Base-by-base conservation (phyloP, 1,139 yeast genomes). In the Hyphopichia pseudoburtonii region DNA sequence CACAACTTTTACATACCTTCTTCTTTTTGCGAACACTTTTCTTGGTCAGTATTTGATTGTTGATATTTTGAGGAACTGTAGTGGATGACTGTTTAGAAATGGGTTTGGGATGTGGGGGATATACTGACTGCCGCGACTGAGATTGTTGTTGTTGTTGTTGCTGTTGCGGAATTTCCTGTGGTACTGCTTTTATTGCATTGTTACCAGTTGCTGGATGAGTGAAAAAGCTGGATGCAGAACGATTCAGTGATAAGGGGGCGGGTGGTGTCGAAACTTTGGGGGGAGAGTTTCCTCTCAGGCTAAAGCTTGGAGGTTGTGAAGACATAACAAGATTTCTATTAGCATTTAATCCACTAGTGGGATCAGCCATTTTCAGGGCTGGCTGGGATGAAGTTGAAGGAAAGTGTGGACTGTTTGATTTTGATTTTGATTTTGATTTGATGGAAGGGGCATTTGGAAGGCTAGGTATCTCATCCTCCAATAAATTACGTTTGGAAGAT, bases 1-100 rank as follows among this genome's bases (percentile, higher is more conserved):
- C 74, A 64, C 97, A 89, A 34, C 73, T 70, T 25, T 76, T 68
- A 60, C 96, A 86, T 12, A 61, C 50, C 44, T 76, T 68, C 34
- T 60, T 55, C 34, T 52, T 60, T 42, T 62, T 66, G 31, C 54
- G 51, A 21, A 51, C 37, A 19, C 52, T 50, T 40, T 41, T 39
- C 23, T 38, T 36, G 30, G 28, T 26, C 21, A 10, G 43, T 10
- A 32, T 16, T 22, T 29, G 30, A 21, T 33, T 32, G 17, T 28
- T 30, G 10, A 21, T 21, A 31, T 9, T 30, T 26, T 32, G 31
- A 17, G 23, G 17, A n/a, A 17, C 26, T 5, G 29, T 15, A 16
- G 23, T 27, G 8, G 35, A 18, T n/a, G 19, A 17, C 12, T 32
- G 35, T 12, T 30, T 33, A 7, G 9, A 3, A 17, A 14, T 23